phyloP scores from a whole-genome alignment of 345 rosid genomes.

The Crucihimalaya himalaica region DNA sequence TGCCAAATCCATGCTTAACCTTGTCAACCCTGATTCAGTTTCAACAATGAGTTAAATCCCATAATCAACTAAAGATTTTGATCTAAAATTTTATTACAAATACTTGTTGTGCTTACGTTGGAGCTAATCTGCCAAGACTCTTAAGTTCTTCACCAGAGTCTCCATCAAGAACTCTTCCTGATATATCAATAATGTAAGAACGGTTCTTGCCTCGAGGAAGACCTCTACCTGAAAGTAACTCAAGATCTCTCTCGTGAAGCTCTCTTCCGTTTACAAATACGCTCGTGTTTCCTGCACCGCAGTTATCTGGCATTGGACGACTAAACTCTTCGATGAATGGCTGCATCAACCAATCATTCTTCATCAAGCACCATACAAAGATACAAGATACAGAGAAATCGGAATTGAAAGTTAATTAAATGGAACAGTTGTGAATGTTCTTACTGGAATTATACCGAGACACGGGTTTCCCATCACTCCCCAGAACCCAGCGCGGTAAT shows the following conservation, averaged over 20 bases:
- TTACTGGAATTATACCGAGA: conserved; percentile 78
- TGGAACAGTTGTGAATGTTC: conserved; percentile 22
- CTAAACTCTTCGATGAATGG: conserved; percentile 73
- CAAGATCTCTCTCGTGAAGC: conserved; percentile 68
- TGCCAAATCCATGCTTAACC: conserved; percentile 72
- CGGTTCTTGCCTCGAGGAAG: conserved; percentile 55
- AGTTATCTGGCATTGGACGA: conserved; percentile 63
- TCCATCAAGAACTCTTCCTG: conserved; percentile 75
- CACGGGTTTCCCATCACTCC: conserved; percentile 69
- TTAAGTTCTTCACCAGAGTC: conserved; percentile 66
- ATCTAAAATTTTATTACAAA: not conserved
- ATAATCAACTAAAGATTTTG: not conserved
- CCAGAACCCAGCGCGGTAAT: conserved; percentile 80
- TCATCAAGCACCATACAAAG: not conserved
- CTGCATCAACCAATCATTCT: conserved; percentile 42
- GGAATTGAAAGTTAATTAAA: not conserved
- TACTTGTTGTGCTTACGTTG: conserved; percentile 56
- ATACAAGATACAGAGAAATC: not conserved
- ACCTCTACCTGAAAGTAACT: conserved; percentile 67
- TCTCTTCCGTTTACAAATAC: conserved; percentile 80
- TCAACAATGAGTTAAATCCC: not conserved
- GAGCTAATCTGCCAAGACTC: conserved; percentile 78
- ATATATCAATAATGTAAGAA: conserved; percentile 57
- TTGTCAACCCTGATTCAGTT: conserved; percentile 59
- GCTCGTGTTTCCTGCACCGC: conserved; percentile 68